These are phyloP conservation scores for Plectosphaerella plurivora DNA, from an alignment of 2,329 filamentous ascomycete species.

Conservation along the genomic window DNA sequence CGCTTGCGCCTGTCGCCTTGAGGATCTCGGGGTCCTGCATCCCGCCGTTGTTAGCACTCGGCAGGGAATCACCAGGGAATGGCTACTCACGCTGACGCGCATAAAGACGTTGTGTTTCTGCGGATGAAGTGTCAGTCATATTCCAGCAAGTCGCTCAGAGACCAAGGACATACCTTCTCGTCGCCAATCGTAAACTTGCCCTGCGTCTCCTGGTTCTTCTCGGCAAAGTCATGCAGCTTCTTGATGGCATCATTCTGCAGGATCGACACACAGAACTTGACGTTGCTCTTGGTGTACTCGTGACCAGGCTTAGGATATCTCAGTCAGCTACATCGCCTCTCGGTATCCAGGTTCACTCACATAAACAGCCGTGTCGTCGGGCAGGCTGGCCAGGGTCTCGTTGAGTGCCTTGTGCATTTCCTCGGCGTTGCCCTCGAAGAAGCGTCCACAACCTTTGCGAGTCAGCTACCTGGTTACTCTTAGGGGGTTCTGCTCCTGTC, in stretches of 20 bases:
- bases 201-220: conserved; percentile 80
- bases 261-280: conserved; percentile 79
- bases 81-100: conserved; percentile 68
- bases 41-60: conserved; percentile 8
- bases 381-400: conserved; percentile 72
- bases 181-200: conserved; percentile 96
- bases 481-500: not conserved
- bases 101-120: conserved; percentile 96
- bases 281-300: conserved; percentile 97
- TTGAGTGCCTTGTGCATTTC: conserved; percentile 96
- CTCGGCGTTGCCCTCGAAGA: conserved; percentile 85
- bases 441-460: conserved; percentile 75
- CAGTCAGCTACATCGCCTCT: not conserved
- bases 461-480: not conserved
- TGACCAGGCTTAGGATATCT: conserved; percentile 69
- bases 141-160: not conserved
- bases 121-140: conserved; percentile 2
- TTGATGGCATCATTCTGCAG: conserved; percentile 70
- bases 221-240: conserved; percentile 72
- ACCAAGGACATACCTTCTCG: conserved; percentile 66
- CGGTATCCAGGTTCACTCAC: conserved; percentile 42
- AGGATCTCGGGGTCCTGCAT: conserved; percentile 74
- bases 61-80: not conserved
- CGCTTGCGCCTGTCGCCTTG: conserved; percentile 74
- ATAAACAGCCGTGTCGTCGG: conserved; percentile 88